Evolutionary conservation across 768 basidiomycete genomes (phyloP).

Genomic region (Boletus rubropictus): DNA sequence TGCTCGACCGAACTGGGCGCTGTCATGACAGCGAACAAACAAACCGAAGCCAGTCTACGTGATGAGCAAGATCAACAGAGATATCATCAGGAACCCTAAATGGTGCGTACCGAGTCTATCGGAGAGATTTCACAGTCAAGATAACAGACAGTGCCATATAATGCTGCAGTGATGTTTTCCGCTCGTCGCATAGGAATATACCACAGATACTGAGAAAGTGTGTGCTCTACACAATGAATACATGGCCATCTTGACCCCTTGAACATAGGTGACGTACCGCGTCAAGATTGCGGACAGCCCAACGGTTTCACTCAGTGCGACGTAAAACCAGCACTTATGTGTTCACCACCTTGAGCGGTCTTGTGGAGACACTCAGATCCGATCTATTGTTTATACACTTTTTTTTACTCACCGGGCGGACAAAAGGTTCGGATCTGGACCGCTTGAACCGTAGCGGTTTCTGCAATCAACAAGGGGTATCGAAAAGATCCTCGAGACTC

Average conservation of each 20-base stretch:
- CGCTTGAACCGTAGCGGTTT: background rate
- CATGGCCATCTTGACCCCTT: no score
- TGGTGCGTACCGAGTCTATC: background rate
- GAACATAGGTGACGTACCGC: no score
- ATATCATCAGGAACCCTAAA: background rate
- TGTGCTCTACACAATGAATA: background rate
- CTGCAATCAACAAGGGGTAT: constrained; percentile 6
- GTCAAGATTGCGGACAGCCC: no score
- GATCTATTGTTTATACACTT: constrained; percentile 8
- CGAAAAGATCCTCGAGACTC: constrained; percentile 8
- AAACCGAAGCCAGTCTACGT: background rate
- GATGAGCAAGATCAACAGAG: background rate
- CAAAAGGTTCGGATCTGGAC: constrained; percentile 13
- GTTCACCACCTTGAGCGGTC: background rate
- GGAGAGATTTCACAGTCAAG: background rate
- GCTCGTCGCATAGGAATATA: background rate
- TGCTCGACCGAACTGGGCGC: background rate
- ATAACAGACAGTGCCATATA: background rate
- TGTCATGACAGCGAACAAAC: constrained; percentile 8
- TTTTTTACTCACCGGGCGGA: constrained; percentile 7
- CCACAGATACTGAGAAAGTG: constrained; percentile 8
- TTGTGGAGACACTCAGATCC: constrained; percentile 13
- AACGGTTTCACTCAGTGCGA: constrained; percentile 5
- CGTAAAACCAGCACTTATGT: constrained; percentile 7
- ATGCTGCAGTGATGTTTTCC: background rate